phyloP scores from a whole-genome alignment of 1,284 basidiomycete genomes.

The Puccinia hordei region DNA sequence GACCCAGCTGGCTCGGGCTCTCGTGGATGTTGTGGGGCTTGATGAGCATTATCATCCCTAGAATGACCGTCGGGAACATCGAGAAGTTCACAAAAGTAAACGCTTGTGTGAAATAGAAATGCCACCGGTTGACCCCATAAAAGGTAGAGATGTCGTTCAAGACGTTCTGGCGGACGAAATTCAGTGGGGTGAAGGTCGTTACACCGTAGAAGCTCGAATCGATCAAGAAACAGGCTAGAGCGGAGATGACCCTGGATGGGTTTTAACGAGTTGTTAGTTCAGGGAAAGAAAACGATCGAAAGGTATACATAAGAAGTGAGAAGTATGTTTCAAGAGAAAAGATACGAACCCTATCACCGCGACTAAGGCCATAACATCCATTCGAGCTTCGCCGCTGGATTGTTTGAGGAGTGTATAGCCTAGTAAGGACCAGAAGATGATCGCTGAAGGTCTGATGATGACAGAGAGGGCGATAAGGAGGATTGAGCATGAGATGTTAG shows the following conservation, averaged over 20 bases:
- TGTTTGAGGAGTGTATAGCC: conserved; percentile 22
- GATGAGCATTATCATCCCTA: conserved; percentile 9
- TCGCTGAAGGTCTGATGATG: conserved; percentile 52
- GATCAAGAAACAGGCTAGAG: conserved; percentile 62
- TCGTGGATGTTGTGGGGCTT: background rate
- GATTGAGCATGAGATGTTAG: conserved; percentile 52
- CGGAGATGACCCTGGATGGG: conserved; percentile 60
- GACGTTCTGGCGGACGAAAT: conserved; percentile 78
- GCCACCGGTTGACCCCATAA: conserved; percentile 83
- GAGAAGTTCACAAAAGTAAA: conserved; percentile 69
- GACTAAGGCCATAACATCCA: conserved; percentile 35
- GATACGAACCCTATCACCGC: conserved; percentile 53
- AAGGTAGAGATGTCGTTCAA: conserved; percentile 79
- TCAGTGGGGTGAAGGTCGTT: conserved; percentile 74
- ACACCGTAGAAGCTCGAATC: conserved; percentile 73
- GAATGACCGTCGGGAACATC: conserved; percentile 51
- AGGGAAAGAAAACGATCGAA: conserved; percentile 36
- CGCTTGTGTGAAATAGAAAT: conserved; percentile 86
- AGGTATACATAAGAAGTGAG: too few species aligned
- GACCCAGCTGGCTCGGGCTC: background rate
- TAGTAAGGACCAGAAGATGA: conserved; percentile 40
- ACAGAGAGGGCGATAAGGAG: conserved; percentile 54
- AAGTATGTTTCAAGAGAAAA: conserved; percentile 51
- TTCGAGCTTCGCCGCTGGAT: conserved; percentile 12
- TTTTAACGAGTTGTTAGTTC: background rate